Conservation (phyloP, 768 basidiomycete genomes). For the Hygrocybe coccinea region DNA sequence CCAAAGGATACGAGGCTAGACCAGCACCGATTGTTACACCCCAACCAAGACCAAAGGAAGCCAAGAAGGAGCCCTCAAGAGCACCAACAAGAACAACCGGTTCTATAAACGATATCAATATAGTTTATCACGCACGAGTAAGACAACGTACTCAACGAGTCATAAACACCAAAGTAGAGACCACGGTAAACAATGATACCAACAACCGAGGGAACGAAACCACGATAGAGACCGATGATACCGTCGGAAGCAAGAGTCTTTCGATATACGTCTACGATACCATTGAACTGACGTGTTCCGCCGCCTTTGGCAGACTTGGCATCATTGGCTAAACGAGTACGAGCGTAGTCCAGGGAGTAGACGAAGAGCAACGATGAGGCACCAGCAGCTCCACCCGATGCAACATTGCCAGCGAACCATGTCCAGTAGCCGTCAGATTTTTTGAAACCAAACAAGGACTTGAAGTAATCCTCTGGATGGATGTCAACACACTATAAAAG, state of each 20-base stretch:
- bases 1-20: constrained; percentile 94
- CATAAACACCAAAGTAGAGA: constrained; percentile 98
- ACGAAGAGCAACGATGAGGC: constrained; percentile 98
- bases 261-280: constrained; percentile 92
- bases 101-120: constrained; percentile 46
- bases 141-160: constrained; percentile 72
- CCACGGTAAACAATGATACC: constrained; percentile 99
- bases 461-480: constrained; percentile 88
- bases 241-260: constrained; percentile 98
- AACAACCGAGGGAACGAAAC: constrained; percentile 97
- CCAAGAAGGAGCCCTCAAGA: constrained; percentile 93
- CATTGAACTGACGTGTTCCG: constrained; percentile 94
- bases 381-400: constrained; percentile 99
- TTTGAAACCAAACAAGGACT: constrained; percentile 98
- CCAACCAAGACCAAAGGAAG: constrained; percentile 97
- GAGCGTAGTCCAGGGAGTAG: constrained; percentile 98
- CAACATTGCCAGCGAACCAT: constrained; percentile 98
- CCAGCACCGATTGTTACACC: constrained; percentile 99
- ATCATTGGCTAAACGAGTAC: constrained; percentile 98
- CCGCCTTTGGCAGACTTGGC: constrained; percentile 95
- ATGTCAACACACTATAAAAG: constrained; percentile 7
- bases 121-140: not conserved
- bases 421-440: constrained; percentile 96
- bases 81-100: constrained; percentile 96
- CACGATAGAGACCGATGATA: constrained; percentile 99